phyloP scores from a whole-genome alignment of 441 rosid species.

The Erodium chrysanthum region DNA sequence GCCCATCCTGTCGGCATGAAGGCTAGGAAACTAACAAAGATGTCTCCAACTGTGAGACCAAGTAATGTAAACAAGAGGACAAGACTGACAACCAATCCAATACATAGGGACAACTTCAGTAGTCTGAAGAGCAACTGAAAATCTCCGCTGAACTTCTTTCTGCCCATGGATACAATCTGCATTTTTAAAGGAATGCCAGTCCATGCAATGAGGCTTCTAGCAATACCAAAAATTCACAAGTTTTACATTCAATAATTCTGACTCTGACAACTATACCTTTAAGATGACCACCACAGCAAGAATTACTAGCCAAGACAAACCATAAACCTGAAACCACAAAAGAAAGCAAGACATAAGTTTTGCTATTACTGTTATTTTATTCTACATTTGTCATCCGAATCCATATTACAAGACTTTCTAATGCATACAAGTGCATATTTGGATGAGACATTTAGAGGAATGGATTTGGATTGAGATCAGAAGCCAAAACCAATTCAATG shows the following conservation, averaged over 20 bases:
- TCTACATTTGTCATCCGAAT: neutral
- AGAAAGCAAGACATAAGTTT: constrained; percentile 10
- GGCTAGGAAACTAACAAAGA: constrained; percentile 71
- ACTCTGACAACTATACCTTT: constrained; percentile 39
- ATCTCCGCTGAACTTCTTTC: constrained; percentile 93
- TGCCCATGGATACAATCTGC: constrained; percentile 92
- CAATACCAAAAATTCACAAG: constrained; percentile 1
- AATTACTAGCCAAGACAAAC: constrained; percentile 88
- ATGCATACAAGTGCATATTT: neutral
- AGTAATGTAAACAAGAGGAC: constrained; percentile 63
- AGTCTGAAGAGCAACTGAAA: constrained; percentile 96
- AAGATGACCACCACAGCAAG: constrained; percentile 67
- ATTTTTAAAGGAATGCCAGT: constrained; percentile 10
- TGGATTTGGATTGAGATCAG: neutral
- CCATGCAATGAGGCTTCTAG: neutral
- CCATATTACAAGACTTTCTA: neutral
- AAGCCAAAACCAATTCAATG: neutral
- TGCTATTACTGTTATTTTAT: neutral
- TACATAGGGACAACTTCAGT: constrained; percentile 56
- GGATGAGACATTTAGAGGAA: neutral
- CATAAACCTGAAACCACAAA: constrained; percentile 50
- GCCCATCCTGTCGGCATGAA: constrained; percentile 94
- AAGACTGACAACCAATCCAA: constrained; percentile 49
- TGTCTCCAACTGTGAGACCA: constrained; percentile 72
- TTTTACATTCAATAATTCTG: neutral